Evolutionary conservation across 331 rosid species (phyloP).

Genomic region (Malus hybrid): DNA sequence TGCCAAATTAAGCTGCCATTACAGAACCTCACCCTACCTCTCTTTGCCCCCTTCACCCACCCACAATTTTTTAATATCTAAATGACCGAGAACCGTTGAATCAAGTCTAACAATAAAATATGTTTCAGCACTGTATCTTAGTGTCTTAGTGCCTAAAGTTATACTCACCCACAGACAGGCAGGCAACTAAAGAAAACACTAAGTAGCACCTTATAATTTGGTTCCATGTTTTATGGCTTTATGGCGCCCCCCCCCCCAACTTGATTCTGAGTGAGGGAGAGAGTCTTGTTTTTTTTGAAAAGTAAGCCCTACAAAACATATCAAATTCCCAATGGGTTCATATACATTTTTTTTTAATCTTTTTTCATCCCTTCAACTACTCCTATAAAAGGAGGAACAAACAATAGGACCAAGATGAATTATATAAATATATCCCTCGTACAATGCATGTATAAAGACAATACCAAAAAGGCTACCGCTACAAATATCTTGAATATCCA

Average conservation of each 20-base stretch:
- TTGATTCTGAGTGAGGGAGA: not conserved
- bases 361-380: not conserved
- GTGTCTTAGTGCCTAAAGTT: not conserved
- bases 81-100: not conserved
- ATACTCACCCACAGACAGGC: not conserved
- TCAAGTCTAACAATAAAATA: not conserved
- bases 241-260: not conserved
- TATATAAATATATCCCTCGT: not conserved
- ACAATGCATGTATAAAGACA: conserved; percentile 18
- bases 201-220: not conserved
- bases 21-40: no score
- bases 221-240: not conserved
- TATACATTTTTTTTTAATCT: no score
- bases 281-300: not conserved
- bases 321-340: not conserved
- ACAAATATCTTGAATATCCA: not conserved
- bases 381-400: not conserved
- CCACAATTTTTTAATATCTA: no score
- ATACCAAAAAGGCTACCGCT: not conserved
- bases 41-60: no score
- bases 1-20: no score
- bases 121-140: not conserved
- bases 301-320: not conserved
- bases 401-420: not conserved
- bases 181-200: not conserved